Evolutionary conservation across 495 filamentous ascomycete species (phyloP).

Genomic region (Neurospora tetraspora): DNA sequence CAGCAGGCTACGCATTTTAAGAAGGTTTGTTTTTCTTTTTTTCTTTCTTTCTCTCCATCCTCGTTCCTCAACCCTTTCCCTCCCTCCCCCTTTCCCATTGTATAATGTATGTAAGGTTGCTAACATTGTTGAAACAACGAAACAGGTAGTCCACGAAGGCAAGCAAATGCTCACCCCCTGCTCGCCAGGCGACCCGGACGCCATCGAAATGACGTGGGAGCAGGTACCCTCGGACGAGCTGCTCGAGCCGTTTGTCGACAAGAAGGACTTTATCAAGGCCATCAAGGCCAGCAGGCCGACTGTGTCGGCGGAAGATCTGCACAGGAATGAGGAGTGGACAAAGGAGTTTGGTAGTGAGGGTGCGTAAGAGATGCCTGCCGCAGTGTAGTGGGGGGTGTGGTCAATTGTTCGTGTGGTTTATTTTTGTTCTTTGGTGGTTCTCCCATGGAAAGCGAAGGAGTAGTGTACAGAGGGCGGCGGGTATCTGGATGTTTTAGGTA

Average conservation of each 20-base stretch:
- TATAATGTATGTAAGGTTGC: neutral
- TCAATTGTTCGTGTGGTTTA: too few species aligned
- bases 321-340: constrained; percentile 86
- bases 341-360: constrained; percentile 95
- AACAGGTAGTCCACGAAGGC: constrained; percentile 62
- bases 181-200: constrained; percentile 78
- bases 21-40: constrained; percentile 42
- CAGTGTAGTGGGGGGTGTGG: too few species aligned
- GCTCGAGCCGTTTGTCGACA: constrained; percentile 71
- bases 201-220: constrained; percentile 90
- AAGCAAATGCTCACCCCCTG: constrained; percentile 77
- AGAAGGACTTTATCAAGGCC: constrained; percentile 92
- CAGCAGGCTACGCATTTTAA: constrained; percentile 99
- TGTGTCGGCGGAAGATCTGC: constrained; percentile 75
- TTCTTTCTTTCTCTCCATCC: neutral
- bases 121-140: constrained; percentile 1
- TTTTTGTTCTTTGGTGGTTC: neutral
- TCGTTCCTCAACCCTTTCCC: neutral
- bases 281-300: constrained; percentile 81
- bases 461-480: neutral
- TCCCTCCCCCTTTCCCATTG: neutral
- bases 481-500: neutral
- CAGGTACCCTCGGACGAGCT: constrained; percentile 71
- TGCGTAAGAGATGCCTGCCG: constrained; percentile 18
- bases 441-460: neutral